Conservation (phyloP, 108 stramenopile genomes). For the Cyclotella baltica region DNA sequence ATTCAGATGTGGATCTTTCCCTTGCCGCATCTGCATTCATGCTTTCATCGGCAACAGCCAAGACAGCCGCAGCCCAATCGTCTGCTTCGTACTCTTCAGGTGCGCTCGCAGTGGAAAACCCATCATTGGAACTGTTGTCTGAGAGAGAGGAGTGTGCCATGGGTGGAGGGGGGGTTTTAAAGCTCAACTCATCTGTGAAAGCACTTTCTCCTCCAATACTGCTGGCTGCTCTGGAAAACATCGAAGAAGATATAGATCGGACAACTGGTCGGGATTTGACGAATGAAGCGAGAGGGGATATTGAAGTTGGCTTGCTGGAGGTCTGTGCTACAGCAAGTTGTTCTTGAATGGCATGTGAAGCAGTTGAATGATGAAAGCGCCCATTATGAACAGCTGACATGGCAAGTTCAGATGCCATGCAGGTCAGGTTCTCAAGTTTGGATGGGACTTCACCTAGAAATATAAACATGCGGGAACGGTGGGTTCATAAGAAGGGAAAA, state of each 20-base stretch:
- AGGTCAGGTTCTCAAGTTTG: slow-evolving; percentile 74
- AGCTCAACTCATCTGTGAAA: slow-evolving; percentile 45
- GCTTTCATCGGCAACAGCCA: slow-evolving; percentile 57
- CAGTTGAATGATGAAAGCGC: slow-evolving; percentile 81
- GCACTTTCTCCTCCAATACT: slow-evolving; percentile 40
- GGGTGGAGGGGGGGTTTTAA: slow-evolving; percentile 29
- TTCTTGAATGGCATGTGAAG: slow-evolving; percentile 76
- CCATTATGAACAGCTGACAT: slow-evolving; percentile 78
- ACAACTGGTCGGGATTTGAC: slow-evolving; percentile 41
- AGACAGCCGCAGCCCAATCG: slow-evolving; percentile 82
- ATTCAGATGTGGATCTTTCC: slow-evolving; percentile 45
- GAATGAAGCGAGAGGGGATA: not conserved
- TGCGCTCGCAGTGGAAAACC: slow-evolving; percentile 41
- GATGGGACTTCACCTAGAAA: slow-evolving; percentile 83
- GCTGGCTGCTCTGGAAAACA: slow-evolving; percentile 33
- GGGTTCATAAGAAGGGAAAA: not conserved
- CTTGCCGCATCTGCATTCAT: slow-evolving; percentile 46
- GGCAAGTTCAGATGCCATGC: slow-evolving; percentile 83
- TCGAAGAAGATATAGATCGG: slow-evolving; percentile 43
- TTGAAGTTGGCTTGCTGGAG: slow-evolving; percentile 1
- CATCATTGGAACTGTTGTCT: slow-evolving; percentile 70
- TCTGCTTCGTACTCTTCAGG: slow-evolving; percentile 71
- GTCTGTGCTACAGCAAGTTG: slow-evolving; percentile 62
- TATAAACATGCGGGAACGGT: slow-evolving; percentile 1
- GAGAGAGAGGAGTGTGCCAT: slow-evolving; percentile 76